phyloP scores from a whole-genome alignment of 225 moss, liverwort and hornwort species.

The Sphagnum contortum region DNA sequence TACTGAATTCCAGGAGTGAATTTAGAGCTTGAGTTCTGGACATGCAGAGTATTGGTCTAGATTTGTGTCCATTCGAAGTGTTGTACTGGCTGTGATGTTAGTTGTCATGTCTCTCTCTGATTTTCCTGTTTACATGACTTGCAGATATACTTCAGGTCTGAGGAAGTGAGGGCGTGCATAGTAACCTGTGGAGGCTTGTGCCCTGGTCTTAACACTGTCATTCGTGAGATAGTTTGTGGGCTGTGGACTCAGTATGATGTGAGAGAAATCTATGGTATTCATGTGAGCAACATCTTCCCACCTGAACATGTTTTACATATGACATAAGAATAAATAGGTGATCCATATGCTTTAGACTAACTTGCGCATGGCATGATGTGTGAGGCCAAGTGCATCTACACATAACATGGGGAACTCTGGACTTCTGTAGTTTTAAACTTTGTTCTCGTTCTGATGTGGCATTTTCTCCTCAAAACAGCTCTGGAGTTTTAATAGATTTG shows the following conservation, averaged over 20 bases:
- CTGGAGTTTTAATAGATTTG: no score
- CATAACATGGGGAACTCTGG: not conserved
- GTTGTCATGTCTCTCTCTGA: constrained; percentile 3
- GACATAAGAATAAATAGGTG: not conserved
- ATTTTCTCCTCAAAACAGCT: no score
- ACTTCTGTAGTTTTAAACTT: not conserved
- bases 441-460: no score
- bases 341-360: not conserved
- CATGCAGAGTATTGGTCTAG: no score
- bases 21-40: no score
- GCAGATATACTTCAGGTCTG: constrained; percentile 48
- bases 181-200: constrained; percentile 81
- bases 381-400: not conserved
- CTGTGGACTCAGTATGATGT: constrained; percentile 64
- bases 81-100: no score
- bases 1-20: no score
- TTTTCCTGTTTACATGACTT: not conserved
- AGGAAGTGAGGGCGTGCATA: constrained; percentile 66
- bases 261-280: constrained; percentile 57
- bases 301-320: not conserved
- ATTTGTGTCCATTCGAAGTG: no score
- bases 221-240: constrained; percentile 67
- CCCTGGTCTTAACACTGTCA: constrained; percentile 75
- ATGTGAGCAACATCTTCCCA: constrained; percentile 19
- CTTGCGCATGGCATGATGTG: not conserved